Evolutionary conservation across 441 rosid species (phyloP).

Genomic region (Sinapis alba): DNA sequence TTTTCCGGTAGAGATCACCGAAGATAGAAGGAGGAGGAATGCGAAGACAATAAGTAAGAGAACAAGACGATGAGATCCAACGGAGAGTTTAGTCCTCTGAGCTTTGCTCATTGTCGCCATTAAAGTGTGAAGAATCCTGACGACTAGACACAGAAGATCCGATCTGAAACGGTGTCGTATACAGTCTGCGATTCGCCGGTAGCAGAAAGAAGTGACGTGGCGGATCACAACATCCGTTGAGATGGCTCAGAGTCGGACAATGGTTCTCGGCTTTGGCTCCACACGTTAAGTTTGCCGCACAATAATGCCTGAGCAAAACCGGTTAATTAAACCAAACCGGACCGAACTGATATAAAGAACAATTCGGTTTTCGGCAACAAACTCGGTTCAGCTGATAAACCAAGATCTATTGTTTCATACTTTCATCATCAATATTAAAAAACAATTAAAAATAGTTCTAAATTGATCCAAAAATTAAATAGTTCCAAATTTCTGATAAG

Average conservation of each 20-base stretch:
- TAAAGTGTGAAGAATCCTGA: constrained; percentile 8
- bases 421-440: not conserved
- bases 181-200: not conserved
- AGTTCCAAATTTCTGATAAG: not conserved
- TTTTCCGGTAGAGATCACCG: constrained; percentile 57
- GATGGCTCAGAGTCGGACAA: constrained; percentile 9
- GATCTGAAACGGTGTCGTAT: not conserved
- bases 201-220: not conserved
- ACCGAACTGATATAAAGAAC: not conserved
- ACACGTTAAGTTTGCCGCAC: constrained; percentile 30
- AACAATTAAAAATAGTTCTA: not conserved
- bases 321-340: not conserved
- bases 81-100: constrained; percentile 47
- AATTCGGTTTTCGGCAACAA: not conserved
- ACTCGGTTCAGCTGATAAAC: constrained; percentile 3
- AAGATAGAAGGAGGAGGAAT: constrained; percentile 49
- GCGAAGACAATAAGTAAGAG: constrained; percentile 48
- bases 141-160: not conserved
- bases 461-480: not conserved
- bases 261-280: constrained; percentile 14
- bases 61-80: constrained; percentile 50
- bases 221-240: not conserved
- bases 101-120: constrained; percentile 71
- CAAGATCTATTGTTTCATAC: constrained; percentile 9
- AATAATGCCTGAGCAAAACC: constrained; percentile 32